phyloP scores from a whole-genome alignment of 2,329 filamentous ascomycete species.

The Aulographum hederae region DNA sequence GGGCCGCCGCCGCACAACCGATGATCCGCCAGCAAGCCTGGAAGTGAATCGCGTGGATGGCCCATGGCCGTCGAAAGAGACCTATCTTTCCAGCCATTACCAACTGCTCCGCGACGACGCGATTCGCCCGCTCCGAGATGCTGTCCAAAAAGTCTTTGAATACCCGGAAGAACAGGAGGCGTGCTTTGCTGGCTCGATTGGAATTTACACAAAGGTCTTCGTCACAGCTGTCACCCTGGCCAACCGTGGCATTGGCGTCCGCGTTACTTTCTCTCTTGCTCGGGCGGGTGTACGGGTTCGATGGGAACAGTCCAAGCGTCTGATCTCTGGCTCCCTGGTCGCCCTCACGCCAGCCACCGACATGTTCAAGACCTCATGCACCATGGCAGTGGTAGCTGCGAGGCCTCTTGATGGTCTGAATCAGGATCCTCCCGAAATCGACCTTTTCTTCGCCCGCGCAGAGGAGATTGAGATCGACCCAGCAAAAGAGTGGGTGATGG shows the following conservation, averaged over 20 bases:
- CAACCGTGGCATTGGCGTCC: slow-evolving; percentile 41
- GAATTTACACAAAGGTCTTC: slow-evolving; percentile 58
- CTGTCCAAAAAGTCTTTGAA: slow-evolving; percentile 37
- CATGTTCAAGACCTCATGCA: slow-evolving; percentile 44
- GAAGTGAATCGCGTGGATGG: no score
- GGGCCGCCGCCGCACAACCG: no score
- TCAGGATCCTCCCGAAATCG: slow-evolving; percentile 50
- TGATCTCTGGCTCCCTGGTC: slow-evolving; percentile 35
- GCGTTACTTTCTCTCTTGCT: slow-evolving; percentile 24
- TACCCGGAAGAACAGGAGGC: slow-evolving; percentile 40
- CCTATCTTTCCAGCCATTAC: slow-evolving; percentile 60
- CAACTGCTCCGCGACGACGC: slow-evolving; percentile 59
- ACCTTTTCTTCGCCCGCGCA: slow-evolving; percentile 50
- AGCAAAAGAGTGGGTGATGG: slow-evolving; percentile 52
- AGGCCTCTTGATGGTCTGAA: slow-evolving; percentile 45
- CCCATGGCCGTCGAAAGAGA: slow-evolving; percentile 40
- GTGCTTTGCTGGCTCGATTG: slow-evolving; percentile 15
- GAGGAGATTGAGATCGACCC: slow-evolving; percentile 52
- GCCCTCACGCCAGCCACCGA: slow-evolving; percentile 38
- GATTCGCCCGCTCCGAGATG: slow-evolving; percentile 47
- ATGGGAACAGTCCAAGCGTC: slow-evolving; percentile 29
- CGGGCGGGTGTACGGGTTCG: slow-evolving; percentile 5
- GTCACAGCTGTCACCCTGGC: slow-evolving; percentile 48
- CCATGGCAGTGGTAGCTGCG: slow-evolving; percentile 55
- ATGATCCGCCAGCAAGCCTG: no score